Conservation (phyloP, 805 yeast genomes). For the Yarrowia keelungensis region DNA sequence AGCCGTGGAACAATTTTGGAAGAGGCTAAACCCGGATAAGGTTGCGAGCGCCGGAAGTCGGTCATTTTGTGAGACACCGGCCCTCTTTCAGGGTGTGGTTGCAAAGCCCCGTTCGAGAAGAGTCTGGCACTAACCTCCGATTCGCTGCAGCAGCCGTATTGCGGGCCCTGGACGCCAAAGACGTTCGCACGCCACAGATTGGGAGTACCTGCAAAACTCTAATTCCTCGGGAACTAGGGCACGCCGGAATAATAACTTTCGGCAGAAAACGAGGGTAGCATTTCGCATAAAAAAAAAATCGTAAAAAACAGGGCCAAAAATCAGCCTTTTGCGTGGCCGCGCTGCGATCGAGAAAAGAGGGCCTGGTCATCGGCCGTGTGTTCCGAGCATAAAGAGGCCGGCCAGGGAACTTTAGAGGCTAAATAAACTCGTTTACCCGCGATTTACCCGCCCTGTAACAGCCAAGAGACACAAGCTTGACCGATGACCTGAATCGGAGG, state of each 20-base stretch:
- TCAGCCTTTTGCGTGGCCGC: too few relatives aligned
- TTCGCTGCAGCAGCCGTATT: not conserved
- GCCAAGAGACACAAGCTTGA: too few relatives aligned
- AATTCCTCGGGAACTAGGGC: not conserved
- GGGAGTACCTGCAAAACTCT: not conserved
- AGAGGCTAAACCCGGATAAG: slow-evolving; percentile 1
- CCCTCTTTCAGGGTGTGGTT: not conserved
- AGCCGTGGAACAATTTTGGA: slow-evolving; percentile 22
- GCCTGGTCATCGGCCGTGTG: too few relatives aligned
- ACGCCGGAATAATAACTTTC: slow-evolving; percentile 7
- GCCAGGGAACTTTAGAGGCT: too few relatives aligned
- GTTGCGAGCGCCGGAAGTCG: not conserved
- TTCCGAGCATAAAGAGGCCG: too few relatives aligned
- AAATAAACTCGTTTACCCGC: too few relatives aligned
- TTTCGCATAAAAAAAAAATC: too few relatives aligned
- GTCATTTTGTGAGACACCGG: not conserved
- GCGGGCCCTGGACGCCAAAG: not conserved
- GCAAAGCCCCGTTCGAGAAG: not conserved
- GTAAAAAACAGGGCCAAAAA: too few relatives aligned
- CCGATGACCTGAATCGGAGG: too few relatives aligned
- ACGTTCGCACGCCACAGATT: not conserved
- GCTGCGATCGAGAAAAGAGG: too few relatives aligned
- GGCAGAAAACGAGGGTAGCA: not conserved
- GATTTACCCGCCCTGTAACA: too few relatives aligned
- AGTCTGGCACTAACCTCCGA: not conserved